These are phyloP conservation scores for Dictyostelium brefeldianum DNA, from an alignment of 78 protist genomes.

Conservation along the genomic window DNA sequence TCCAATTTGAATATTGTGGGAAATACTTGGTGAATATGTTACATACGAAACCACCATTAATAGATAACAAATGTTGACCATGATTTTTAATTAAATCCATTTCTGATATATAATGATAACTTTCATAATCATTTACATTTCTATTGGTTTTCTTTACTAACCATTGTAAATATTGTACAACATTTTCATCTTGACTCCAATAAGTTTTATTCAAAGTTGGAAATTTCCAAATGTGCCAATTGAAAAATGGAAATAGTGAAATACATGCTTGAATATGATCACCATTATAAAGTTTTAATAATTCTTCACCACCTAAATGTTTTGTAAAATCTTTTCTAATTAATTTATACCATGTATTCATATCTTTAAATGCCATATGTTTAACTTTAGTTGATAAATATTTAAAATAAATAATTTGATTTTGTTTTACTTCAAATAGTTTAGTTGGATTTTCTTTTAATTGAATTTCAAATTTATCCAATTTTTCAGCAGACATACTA, in stretches of 20 bases:
- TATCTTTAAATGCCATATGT: background rate
- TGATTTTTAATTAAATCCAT: conserved; percentile 4
- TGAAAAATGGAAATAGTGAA: background rate
- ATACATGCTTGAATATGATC: conserved; percentile 46
- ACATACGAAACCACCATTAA: background rate
- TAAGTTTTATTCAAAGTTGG: conserved; percentile 26
- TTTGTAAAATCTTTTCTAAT: background rate
- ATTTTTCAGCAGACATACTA: background rate
- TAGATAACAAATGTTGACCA: conserved; percentile 2
- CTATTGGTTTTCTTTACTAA: background rate
- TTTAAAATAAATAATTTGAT: background rate
- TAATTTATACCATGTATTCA: conserved; percentile 22
- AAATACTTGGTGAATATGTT: background rate
- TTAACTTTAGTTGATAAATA: background rate
- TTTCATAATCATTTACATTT: background rate
- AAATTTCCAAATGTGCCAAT: conserved; percentile 14
- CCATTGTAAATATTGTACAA: conserved; percentile 10
- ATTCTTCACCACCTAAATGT: background rate
- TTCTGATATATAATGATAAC: conserved; percentile 5
- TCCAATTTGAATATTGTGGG: conserved; percentile 30
- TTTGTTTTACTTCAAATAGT: background rate
- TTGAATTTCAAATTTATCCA: background rate
- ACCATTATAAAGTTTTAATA: background rate
- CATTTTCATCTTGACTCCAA: background rate
- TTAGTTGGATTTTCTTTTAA: background rate